Base-by-base conservation (phyloP, 768 basidiomycete genomes). In the Macrocybe gigantea region DNA sequence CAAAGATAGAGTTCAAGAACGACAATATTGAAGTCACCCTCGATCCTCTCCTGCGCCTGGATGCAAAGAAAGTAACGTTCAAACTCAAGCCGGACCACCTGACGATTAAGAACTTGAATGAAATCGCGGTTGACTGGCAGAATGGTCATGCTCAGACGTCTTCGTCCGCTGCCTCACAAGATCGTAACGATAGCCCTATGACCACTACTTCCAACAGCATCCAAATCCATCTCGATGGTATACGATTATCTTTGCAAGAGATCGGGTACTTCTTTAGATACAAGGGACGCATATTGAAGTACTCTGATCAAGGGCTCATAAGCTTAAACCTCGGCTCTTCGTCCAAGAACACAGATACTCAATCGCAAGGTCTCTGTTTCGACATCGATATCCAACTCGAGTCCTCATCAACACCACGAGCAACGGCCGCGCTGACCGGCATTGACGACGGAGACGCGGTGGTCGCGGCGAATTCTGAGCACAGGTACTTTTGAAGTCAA, bases 251-350 rank as follows among this genome's bases (percentile, higher is more conserved):
- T 13, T 53, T 64, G 7, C 63, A 61, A 38, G 65, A 61, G 0
- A 49, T 71, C 52, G 68, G 67, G n/a, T 70, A 70, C 48, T 71
- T 68, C 44, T 54, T 68, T 56, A 58, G 56, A 37, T 69, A 67
- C 45, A 59, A 51, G 6, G 61, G 62, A 3, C 36, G 48, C 0
- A 29, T 61, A 15, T 14, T 70, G 13, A 55, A 57, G 1, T 71
- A 71, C 49, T 56, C 67, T 22, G 71, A 73, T 41, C 66, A 70
- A 49, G 70, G 71, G 6, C 44, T 69, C 10, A 53, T 69, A 29
- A 66, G 63, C 39, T 58, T 69, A 1, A 64, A 70, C 47, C 48
- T 68, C 11, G 71, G 67, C 8, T 56, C 56, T 11, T 32, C 33
- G 7, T 22, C 8, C 8, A 35, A 34, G 35, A 29, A 2, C 39